These are phyloP conservation scores for Astragalus glycyphyllos DNA, from an alignment of 306 rosid genomes.

Conservation along the genomic window DNA sequence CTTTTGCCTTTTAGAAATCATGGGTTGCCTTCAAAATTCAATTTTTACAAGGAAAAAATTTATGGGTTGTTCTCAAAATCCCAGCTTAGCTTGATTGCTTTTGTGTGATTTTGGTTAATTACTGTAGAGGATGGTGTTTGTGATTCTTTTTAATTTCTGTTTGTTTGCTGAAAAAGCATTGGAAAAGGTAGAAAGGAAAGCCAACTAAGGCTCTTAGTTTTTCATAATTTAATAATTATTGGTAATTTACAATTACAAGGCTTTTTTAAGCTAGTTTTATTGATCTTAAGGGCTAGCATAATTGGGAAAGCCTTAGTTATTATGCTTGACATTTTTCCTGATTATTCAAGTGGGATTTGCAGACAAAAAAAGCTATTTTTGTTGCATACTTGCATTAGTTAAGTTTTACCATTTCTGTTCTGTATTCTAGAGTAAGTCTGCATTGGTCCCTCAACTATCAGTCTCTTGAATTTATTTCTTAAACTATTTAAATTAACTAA, in stretches of 20 bases:
- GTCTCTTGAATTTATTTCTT: no score
- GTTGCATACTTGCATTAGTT: neutral
- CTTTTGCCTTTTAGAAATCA: neutral
- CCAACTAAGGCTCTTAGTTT: neutral
- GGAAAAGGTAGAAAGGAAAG: conserved; percentile 25
- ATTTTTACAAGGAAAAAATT: no score
- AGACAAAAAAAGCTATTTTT: no score
- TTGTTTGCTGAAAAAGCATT: conserved; percentile 44
- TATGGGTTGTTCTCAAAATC: no score
- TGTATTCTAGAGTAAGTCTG: no score
- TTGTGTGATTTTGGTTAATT: conserved; percentile 27
- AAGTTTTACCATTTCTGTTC: no score
- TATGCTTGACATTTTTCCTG: no score
- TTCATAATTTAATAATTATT: neutral
- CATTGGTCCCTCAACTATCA: no score
- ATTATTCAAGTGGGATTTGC: no score
- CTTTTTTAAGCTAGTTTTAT: neutral
- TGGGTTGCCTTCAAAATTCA: conserved; percentile 47
- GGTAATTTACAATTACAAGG: neutral
- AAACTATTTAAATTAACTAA: no score
- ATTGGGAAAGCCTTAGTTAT: no score
- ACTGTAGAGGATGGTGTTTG: conserved; percentile 27
- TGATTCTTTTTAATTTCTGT: conserved; percentile 16
- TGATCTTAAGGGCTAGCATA: no score
- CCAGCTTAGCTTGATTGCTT: conserved; percentile 16